Conservation (phyloP, 2,329 filamentous ascomycete genomes). For the Fusarium sororula region DNA sequence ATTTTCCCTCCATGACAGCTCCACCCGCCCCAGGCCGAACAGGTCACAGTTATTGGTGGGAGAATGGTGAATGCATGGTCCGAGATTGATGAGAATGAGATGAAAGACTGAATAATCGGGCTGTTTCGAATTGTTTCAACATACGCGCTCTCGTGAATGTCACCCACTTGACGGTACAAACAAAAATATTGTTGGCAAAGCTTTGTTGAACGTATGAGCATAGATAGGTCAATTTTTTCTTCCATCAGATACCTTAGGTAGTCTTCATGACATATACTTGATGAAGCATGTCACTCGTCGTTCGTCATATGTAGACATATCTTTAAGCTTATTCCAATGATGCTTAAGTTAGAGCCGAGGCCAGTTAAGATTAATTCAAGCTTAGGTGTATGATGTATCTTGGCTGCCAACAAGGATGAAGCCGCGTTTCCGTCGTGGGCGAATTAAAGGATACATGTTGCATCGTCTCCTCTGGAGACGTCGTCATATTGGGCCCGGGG, state of each 20-base stretch:
- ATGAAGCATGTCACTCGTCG: neutral
- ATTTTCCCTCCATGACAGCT: neutral
- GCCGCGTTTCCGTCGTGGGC: constrained; percentile 4
- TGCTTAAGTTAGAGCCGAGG: constrained; percentile 1
- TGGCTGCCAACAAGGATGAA: neutral
- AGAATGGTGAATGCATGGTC: neutral
- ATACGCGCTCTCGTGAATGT: neutral
- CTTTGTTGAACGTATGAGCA: neutral
- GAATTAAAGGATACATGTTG: constrained; percentile 14
- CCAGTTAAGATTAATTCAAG: neutral
- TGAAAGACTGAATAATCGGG: neutral
- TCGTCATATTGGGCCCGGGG: neutral
- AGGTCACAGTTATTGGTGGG: neutral
- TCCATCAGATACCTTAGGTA: too few relatives aligned
- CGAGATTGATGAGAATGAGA: neutral
- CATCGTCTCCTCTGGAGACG: neutral
- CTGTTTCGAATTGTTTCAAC: neutral
- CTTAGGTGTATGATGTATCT: neutral
- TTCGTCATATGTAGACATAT: neutral
- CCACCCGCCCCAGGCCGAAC: neutral
- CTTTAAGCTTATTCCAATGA: constrained; percentile 2
- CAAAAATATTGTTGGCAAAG: neutral
- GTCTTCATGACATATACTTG: neutral
- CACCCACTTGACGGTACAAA: neutral
- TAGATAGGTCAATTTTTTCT: too few relatives aligned